Base-by-base conservation (phyloP, 768 basidiomycete genomes). In the Mycena sanguinolenta region DNA sequence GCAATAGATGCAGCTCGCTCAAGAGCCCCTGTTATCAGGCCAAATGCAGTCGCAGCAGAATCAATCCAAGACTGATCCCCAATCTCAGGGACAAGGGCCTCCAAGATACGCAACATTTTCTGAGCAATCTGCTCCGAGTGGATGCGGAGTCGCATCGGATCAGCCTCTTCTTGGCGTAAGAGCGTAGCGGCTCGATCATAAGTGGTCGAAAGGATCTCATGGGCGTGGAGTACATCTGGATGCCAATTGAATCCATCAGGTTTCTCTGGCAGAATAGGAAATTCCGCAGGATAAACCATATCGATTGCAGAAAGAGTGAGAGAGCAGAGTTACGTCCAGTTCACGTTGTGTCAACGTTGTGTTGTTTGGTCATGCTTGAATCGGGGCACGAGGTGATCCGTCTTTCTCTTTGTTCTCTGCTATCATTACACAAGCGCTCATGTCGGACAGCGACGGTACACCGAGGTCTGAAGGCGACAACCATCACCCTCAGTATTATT, bases 61-160 rank as follows among this genome's bases (percentile, higher is more conserved):
- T 50, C 32, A 6, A 70, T 27, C 72, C 72, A 73, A 1, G 3
- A 28, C 1, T 63, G 27, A 54, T 66, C 58, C 28, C 59, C 58
- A 19, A 71, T 28, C 38, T 71, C 63, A 3, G 65, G 55, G 2
- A 55, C 69, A 14, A 71, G 58, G 19, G 67, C 65, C 23, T 68
- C 28, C 1, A 74, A 25, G 17, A 73, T 61, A 2, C 72, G 69
- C 8, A 73, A 28, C 2, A 71, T 21, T 53, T 61, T 59, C 8
- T 38, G 27, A 16, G 46, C 2, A 34, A 74, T 32, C 19, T 61
- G 34, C 1, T 74, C 67, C 6, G 71, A 69, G 28, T 70, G 58
- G 17, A 67, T 57, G 2, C 67, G 58, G 7, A 73, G 67, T 13
- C 74, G 65, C 21, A 73, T 44, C 2, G 74, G 61, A 49, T 75